Base-by-base conservation (phyloP, 148 eudicot genomes). In the Rhododendron ovatum region DNA sequence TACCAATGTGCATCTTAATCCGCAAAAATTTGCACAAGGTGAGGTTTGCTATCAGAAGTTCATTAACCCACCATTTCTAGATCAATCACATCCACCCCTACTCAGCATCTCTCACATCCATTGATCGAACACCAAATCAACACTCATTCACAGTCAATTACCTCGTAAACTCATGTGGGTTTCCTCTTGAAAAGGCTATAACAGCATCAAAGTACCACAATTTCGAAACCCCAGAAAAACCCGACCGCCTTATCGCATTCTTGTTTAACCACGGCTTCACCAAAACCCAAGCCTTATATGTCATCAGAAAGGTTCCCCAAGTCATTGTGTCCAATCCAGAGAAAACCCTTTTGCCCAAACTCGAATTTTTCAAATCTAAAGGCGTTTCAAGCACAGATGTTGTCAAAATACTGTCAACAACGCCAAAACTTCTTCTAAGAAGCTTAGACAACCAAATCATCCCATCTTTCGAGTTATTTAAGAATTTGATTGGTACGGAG, bases 321-420 rank as follows among this genome's bases (percentile, higher is more conserved):
- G 2, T 86, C n/a, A 41, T 55, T 3, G n/a, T 11, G 5, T 48
- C 20, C 47, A 14, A 81, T 15, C 71, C 71, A 15, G 78, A 86
- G 10, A 86, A 82, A 17, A 74, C 85, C 81, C 85, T 86, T 86
- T 81, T 81, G 74, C 88, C 88, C 78, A 81, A 81, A 69, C 4
- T 86, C 15, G 22, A 81, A 11, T 80, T 81, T n/a, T 79, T 86
- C 17, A 45, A 50, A 0, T 86, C 87, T 7, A 28, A 2, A 33
- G 87, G 87, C 53, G 0, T 86, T 81, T 81, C 84, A 69, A 51
- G 9, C 22, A 13, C 30, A 35, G 84, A 81, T 22, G 20, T 78
- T n/a, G 28, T 39, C 22, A 37, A 17, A 35, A 67, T 86, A 14
- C 20, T 86, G 39, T 8, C 48, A 10, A 4, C 1, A 20, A 24